phyloP scores from a whole-genome alignment of 2,329 filamentous ascomycete species.

The Epichloe sibirici region DNA sequence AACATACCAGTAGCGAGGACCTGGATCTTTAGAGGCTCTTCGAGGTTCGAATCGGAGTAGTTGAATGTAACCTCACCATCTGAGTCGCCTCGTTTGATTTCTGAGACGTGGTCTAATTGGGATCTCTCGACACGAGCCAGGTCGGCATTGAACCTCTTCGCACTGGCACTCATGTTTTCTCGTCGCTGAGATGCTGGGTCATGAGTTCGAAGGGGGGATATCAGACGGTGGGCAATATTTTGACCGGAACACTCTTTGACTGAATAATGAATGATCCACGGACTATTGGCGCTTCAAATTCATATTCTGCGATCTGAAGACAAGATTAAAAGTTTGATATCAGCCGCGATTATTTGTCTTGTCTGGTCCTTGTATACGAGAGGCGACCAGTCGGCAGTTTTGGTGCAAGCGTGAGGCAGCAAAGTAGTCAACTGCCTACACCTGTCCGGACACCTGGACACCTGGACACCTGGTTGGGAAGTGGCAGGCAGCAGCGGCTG shows the following conservation, averaged over 20 bases:
- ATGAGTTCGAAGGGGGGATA: background rate
- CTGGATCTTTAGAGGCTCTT: slow-evolving; percentile 22
- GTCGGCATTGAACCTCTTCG: slow-evolving; percentile 44
- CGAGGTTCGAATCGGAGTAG: slow-evolving; percentile 24
- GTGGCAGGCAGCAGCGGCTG: background rate
- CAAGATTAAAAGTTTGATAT: background rate
- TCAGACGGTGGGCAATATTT: background rate
- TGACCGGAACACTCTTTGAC: background rate
- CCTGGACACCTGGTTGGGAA: background rate
- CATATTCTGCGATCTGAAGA: background rate
- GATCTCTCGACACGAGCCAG: slow-evolving; percentile 24
- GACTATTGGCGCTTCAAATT: background rate
- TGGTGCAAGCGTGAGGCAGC: background rate
- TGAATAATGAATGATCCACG: background rate
- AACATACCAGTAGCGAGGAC: slow-evolving; percentile 23
- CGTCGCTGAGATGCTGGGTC: background rate
- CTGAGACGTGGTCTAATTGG: slow-evolving; percentile 36
- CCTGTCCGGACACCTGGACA: too few relatives aligned
- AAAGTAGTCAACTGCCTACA: too few relatives aligned
- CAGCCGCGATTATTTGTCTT: too few relatives aligned
- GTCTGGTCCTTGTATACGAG: too few relatives aligned
- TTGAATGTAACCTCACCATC: slow-evolving; percentile 61
- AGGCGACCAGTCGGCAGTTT: too few relatives aligned
- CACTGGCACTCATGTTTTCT: background rate
- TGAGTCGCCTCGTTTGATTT: slow-evolving; percentile 49